Percentiles rank a stretch among this genome's conserved stretches.
phyloP scores from a whole-genome alignment of 2,329 filamentous ascomycete genomes.

The Cylindrodendrum hubeiense region DNA sequence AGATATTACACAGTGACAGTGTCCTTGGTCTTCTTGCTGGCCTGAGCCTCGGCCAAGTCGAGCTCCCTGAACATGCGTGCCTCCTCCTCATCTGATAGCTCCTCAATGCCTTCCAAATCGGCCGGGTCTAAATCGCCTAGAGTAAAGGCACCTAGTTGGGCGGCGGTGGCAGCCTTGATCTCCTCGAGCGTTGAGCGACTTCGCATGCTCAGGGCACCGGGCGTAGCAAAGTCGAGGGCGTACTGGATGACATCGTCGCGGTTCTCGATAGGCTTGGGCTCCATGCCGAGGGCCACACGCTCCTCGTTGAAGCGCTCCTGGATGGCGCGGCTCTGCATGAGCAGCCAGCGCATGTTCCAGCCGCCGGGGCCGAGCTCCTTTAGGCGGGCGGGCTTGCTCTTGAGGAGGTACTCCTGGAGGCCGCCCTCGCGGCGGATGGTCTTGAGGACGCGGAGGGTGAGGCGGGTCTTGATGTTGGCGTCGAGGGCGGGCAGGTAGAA shows the following conservation, averaged over 20 bases:
- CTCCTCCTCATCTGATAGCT: constrained; percentile 55
- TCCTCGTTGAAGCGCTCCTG: constrained; percentile 75
- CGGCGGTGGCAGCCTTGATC: constrained; percentile 54
- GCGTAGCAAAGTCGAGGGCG: constrained; percentile 57
- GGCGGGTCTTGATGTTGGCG: constrained; percentile 73
- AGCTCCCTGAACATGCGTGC: constrained; percentile 47
- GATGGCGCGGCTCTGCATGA: constrained; percentile 82
- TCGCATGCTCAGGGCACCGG: constrained; percentile 51
- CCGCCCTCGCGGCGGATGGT: constrained; percentile 89
- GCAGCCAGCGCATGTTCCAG: constrained; percentile 89
- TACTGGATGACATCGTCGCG: constrained; percentile 55
- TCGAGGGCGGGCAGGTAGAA: constrained; percentile 75
- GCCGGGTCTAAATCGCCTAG: constrained; percentile 56
- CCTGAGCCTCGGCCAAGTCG: constrained; percentile 45
- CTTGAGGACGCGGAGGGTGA: constrained; percentile 77
- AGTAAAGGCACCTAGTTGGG: constrained; percentile 56
- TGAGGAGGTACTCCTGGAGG: constrained; percentile 91
- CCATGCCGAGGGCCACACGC: constrained; percentile 73
- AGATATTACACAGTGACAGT: constrained; percentile 40
- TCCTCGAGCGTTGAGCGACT: constrained; percentile 54
- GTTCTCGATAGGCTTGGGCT: constrained; percentile 51
- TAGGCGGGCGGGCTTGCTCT: constrained; percentile 80
- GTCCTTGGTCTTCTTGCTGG: constrained; percentile 23
- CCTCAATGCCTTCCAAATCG: constrained; percentile 54
- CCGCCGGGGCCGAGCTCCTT: constrained; percentile 90